A percentile compares a stretch with the other conserved stretches of the same genome.
phyloP scores from a whole-genome alignment of 2,329 filamentous ascomycete species.

The Talaromyces sp. region DNA sequence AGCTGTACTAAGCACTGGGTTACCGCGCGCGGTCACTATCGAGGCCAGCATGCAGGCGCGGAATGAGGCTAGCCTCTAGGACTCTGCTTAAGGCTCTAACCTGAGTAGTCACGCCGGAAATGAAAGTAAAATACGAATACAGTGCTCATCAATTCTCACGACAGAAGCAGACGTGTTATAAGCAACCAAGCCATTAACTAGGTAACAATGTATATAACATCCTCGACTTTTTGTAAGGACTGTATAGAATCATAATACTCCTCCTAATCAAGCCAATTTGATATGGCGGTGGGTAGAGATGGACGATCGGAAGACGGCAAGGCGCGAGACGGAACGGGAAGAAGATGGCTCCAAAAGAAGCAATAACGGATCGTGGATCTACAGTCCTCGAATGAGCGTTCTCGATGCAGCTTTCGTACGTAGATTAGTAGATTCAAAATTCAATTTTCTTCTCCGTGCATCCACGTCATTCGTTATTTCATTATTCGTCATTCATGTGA shows the following conservation, averaged over 20 bases:
- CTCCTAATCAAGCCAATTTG: not conserved
- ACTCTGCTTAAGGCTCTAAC: not conserved
- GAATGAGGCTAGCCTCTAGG: conserved; percentile 1
- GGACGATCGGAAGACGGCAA: conserved; percentile 15
- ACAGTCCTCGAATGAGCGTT: conserved; percentile 12
- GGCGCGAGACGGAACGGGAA: conserved; percentile 15
- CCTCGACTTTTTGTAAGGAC: not conserved
- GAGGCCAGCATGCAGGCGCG: conserved; percentile 14
- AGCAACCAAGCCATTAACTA: not conserved
- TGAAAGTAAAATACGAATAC: not conserved
- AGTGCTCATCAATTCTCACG: not conserved
- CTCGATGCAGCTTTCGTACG: not conserved
- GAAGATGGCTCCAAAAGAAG: conserved; percentile 9
- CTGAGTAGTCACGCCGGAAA: not conserved
- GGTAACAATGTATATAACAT: no score
- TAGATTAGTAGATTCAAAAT: not conserved
- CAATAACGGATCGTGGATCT: conserved; percentile 15
- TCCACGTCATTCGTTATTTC: conserved; percentile 14
- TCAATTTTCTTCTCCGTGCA: not conserved
- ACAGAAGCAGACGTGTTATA: not conserved
- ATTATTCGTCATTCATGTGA: conserved; percentile 10
- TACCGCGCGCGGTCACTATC: conserved; percentile 10
- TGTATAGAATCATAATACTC: not conserved
- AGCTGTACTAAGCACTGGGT: not conserved
- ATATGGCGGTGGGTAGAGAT: not conserved